phyloP scores from a whole-genome alignment of 257 asterid genomes.

The Capsicum pubescens region DNA sequence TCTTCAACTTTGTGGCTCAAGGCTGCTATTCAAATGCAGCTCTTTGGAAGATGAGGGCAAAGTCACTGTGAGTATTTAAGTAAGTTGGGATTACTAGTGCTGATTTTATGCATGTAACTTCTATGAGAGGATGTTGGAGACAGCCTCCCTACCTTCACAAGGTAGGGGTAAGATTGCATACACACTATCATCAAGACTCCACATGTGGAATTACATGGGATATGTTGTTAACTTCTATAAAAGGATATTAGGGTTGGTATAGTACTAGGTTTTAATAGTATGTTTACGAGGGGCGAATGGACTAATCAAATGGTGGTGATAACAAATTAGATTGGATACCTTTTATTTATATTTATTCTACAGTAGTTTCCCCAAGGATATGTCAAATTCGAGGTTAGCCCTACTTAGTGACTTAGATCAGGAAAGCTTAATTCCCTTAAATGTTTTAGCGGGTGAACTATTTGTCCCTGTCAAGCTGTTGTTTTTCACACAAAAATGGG shows the following conservation, averaged over 20 bases:
- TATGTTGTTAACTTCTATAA: not conserved
- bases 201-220: too few species aligned
- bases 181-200: too few species aligned
- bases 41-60: not conserved
- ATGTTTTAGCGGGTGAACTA: not conserved
- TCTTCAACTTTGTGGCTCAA: not conserved
- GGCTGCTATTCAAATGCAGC: constrained; percentile 13
- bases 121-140: not conserved
- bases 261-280: not conserved
- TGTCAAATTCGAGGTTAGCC: too few species aligned
- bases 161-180: too few species aligned
- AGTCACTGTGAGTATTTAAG: not conserved
- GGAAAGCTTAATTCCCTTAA: not conserved
- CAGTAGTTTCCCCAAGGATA: too few species aligned
- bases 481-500: not conserved
- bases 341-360: too few species aligned
- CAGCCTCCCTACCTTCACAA: too few species aligned
- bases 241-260: not conserved
- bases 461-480: not conserved
- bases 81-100: not conserved
- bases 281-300: not conserved
- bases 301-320: not conserved
- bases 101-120: not conserved
- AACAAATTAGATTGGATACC: not conserved
- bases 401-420: not conserved